Base-by-base conservation (phyloP, 441 rosid species). In the Dalechampia spathulata region DNA sequence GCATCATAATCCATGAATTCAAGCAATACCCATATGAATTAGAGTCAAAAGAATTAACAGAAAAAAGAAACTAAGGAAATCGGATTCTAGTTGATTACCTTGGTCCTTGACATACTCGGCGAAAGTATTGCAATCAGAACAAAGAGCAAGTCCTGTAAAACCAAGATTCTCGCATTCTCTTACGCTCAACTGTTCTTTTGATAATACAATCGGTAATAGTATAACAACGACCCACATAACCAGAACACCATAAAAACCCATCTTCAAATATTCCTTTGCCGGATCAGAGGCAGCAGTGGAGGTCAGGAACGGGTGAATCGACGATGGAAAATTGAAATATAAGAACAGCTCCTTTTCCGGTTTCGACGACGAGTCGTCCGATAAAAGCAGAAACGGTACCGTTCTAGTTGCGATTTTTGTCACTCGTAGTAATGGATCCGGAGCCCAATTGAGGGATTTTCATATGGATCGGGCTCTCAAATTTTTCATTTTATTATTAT, bases 121-220 rank as follows among this genome's bases (percentile, higher is more conserved):
- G 25, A 87, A 75, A 23, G 94, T 70, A 63, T 72, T 79, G 67
- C 97, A 87, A 72, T 91, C 95, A 52, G 98, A 91, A 71, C 98
- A 91, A 50, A 88, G 87, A 54, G 98, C 96, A 53, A 86, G 83
- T 28, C 96, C 98, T 0, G 93, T 78, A 45, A 91, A 88, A 15
- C 93, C 96, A 52, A 91, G 88, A 81, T 78, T 67, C 75, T 88
- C 93, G 25, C 90, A 88, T 64, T 84, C 81, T 57, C 78, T 81
- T 34, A 75, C 37, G 66, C 85, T 87, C 44, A 86, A 69, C 63
- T 79, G 79, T 63, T 85, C 92, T 57, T 75, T 75, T 0, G 90
- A 72, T 22, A 68, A 64, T 21, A 46, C 75, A 48, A 62, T 51
- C 22, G 69, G 66, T 26, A 64, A 71, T 39, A n/a, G n/a, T 11